phyloP scores from a whole-genome alignment of 164 flowering plant genomes.

The Aristolochia fimbriata region DNA sequence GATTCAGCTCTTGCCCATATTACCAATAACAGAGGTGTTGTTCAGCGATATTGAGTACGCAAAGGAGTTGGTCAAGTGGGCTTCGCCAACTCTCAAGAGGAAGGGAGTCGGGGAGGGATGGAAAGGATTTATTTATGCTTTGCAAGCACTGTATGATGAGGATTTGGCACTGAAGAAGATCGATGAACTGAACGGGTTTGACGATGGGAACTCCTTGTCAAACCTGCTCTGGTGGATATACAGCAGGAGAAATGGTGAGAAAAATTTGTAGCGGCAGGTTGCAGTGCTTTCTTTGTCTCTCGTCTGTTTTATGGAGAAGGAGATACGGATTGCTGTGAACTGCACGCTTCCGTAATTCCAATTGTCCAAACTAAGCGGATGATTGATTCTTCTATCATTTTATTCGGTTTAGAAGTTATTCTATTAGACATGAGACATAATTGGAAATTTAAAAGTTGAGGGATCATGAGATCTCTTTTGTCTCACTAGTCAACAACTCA shows the following conservation, averaged over 20 bases:
- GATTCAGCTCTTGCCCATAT: conserved; percentile 69
- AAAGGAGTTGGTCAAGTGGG: conserved; percentile 66
- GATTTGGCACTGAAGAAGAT: conserved; percentile 47
- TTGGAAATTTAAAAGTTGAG: too few relatives aligned
- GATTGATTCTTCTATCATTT: too few relatives aligned
- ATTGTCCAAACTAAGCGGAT: too few relatives aligned
- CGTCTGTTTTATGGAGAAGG: too few relatives aligned
- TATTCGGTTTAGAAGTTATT: too few relatives aligned
- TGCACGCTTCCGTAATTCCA: too few relatives aligned
- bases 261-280: neutral
- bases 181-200: conserved; percentile 43
- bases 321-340: too few relatives aligned
- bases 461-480: too few relatives aligned
- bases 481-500: too few relatives aligned
- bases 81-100: conserved; percentile 56
- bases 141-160: conserved; percentile 65
- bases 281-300: too few relatives aligned
- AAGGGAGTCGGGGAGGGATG: conserved; percentile 83
- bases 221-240: conserved; percentile 90
- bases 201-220: conserved; percentile 76
- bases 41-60: conserved; percentile 47
- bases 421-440: too few relatives aligned
- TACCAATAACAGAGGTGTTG: conserved; percentile 64
- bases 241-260: conserved; percentile 34
- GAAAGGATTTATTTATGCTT: conserved; percentile 83